Base-by-base conservation (phyloP, 2,329 filamentous ascomycete species). In the Colletotrichum sp. region DNA sequence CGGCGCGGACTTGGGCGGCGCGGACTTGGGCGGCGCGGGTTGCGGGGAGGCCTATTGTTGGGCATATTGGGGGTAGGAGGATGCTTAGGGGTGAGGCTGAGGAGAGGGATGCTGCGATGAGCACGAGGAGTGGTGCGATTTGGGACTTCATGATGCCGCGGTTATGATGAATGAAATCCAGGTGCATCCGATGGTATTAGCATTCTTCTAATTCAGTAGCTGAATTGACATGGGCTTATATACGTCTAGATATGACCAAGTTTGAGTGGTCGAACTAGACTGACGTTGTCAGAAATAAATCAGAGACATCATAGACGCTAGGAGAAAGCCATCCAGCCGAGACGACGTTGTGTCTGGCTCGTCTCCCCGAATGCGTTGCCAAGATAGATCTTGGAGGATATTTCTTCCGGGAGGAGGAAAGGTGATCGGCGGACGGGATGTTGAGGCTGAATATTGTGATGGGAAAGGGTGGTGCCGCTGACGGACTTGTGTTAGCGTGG, bases 301-400 rank as follows among this genome's bases (percentile, higher is more conserved):
- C 24, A 26, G 39, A 43, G 39, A 43, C 18, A n/a, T 43, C 18
- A 0, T 3, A n/a, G 0, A 0, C 39, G 18, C 39, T 43, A 43
- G 0, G 9, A n/a, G 18, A 2, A 43, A 18, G 5, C 18, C 39
- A 3, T 43, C 9, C 5, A 6, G 39, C 39, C 39, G 0, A n/a
- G 9, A n/a, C 18, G 39, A 43, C 39, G 39, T 43, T 43, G 39
- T 43, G 39, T 43, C 39, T n/a, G 9, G 39, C 1, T 43, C 39
- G 5, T 43, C 18, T 7, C 1, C 39, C 18, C 18, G 39, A 43
- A 43, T 43, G 39, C 39, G 3, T 3, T n/a, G 1, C 18, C 39
- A n/a, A n/a, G 39, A 43, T 5, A 43, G 16, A 6, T 10, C 3
- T 3, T 12, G 18, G 18, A 4, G 39, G 9, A 12, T 43, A 5